These are phyloP conservation scores for Nicotiana benthamiana DNA, from an alignment of 257 asterid genomes.

Conservation along the genomic window DNA sequence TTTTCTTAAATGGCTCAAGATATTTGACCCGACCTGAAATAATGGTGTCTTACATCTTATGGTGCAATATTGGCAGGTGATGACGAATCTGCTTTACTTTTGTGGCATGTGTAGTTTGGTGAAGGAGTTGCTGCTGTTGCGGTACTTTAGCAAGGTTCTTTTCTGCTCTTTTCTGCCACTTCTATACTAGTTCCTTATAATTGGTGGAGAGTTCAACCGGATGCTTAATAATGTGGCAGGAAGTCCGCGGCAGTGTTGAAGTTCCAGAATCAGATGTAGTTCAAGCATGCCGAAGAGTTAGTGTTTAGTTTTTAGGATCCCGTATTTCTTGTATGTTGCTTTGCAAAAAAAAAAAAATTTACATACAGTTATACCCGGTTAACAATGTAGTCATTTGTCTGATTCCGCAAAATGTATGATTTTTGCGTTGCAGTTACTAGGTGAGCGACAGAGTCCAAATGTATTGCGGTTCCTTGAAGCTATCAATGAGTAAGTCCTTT, in stretches of 20 bases:
- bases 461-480: conserved; percentile 56
- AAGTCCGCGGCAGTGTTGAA: conserved; percentile 47
- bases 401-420: conserved; percentile 8
- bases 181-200: neutral
- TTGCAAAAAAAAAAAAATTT: neutral
- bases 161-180: neutral
- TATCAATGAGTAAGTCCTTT: conserved; percentile 35
- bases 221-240: conserved; percentile 26
- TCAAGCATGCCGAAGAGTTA: conserved; percentile 63
- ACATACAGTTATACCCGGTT: neutral
- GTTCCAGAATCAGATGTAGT: conserved; percentile 52
- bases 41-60: neutral
- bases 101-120: conserved; percentile 87
- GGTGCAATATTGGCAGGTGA: conserved; percentile 47
- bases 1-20: neutral
- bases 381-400: neutral
- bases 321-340: neutral
- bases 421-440: conserved; percentile 39
- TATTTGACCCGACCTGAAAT: neutral
- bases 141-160: conserved; percentile 92
- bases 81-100: conserved; percentile 82
- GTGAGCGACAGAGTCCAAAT: conserved; percentile 58
- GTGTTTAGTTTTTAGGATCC: conserved; percentile 13
- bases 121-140: conserved; percentile 78
- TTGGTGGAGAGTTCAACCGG: neutral